These are phyloP conservation scores for Mycena sanguinolenta DNA, from an alignment of 768 basidiomycete genomes.

Conservation along the genomic window DNA sequence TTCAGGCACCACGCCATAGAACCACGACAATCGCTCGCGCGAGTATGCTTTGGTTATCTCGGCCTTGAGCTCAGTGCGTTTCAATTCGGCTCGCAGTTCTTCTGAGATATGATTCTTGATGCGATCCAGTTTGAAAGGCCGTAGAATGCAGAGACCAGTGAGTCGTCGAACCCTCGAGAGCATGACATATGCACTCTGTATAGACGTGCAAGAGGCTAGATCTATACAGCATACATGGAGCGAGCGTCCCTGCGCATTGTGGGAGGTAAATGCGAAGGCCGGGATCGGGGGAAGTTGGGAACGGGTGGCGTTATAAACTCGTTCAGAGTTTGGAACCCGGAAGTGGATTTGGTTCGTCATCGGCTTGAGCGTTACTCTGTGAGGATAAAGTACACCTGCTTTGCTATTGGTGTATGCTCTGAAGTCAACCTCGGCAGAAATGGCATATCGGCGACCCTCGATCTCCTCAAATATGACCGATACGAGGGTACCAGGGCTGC, in stretches of 20 bases:
- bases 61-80: conserved; percentile 13
- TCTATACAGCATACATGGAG: conserved; percentile 5
- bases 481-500: conserved; percentile 9
- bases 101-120: conserved; percentile 24
- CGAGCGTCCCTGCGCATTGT: conserved; percentile 20
- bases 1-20: conserved; percentile 2
- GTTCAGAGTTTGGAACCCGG: conserved; percentile 7
- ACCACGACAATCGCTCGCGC: conserved; percentile 8
- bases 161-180: no score
- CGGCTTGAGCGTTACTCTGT: conserved; percentile 15
- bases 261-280: background rate
- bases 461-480: no score
- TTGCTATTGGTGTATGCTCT: background rate
- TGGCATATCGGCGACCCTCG: no score
- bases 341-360: conserved; percentile 1
- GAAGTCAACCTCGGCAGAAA: background rate
- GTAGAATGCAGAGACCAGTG: conserved; percentile 12
- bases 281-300: conserved; percentile 27
- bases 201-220: background rate
- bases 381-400: background rate
- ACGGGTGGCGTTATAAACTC: conserved; percentile 15
- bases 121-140: conserved; percentile 14
- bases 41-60: conserved; percentile 13
- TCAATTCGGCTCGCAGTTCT: conserved; percentile 12
- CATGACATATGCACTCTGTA: no score